Conservation (phyloP, 345 rosid genomes). For the thale cress (Arabidopsis thaliana) region DNA sequence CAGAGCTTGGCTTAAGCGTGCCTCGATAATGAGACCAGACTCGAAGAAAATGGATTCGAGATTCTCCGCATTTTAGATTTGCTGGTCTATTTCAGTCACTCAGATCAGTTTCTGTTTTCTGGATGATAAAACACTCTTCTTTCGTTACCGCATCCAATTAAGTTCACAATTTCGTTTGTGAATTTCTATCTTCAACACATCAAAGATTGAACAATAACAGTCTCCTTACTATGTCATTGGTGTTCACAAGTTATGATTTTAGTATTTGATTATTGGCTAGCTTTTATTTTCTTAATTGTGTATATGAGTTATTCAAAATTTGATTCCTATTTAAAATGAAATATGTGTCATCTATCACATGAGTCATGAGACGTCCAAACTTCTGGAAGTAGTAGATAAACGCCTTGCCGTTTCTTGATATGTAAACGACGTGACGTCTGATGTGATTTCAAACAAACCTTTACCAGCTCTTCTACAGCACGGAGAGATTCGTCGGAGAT, state of each 20-base stretch:
- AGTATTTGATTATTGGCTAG: neutral
- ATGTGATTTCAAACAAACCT: conserved; percentile 3
- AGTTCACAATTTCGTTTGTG: neutral
- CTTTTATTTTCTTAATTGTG: no score
- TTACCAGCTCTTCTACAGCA: neutral
- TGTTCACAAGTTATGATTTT: neutral
- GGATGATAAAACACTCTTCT: neutral
- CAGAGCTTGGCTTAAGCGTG: conserved; percentile 83
- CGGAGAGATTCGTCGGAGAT: conserved; percentile 6
- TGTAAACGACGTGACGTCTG: conserved; percentile 36
- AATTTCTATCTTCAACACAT: conserved; percentile 12
- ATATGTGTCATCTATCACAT: neutral
- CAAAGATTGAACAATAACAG: conserved; percentile 9
- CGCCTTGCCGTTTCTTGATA: conserved; percentile 26
- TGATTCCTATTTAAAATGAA: neutral
- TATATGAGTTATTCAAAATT: neutral
- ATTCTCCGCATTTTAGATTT: conserved; percentile 32
- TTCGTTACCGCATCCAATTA: conserved; percentile 1
- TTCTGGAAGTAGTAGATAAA: neutral
- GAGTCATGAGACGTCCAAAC: neutral
- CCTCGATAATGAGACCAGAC: conserved; percentile 62
- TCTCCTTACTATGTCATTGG: conserved; percentile 2
- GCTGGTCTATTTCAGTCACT: conserved; percentile 22
- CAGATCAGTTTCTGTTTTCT: conserved; percentile 24
- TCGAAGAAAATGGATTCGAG: conserved; percentile 16